Conservation (phyloP, 179 eudicot species). For the Actinidia arguta region DNA sequence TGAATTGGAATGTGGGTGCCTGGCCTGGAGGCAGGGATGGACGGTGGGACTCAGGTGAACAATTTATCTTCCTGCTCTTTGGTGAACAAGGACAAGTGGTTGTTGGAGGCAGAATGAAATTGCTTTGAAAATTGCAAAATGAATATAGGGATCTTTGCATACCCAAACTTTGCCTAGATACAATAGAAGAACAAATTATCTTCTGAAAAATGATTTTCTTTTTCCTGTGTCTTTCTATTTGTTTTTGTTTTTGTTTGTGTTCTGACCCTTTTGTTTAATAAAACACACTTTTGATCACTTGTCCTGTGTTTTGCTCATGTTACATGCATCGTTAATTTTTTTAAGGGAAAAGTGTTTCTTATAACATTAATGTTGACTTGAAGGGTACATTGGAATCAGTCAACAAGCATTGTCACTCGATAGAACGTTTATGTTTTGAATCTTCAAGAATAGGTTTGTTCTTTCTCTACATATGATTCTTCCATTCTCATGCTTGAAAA, state of each 20-base stretch:
- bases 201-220: background rate
- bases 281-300: background rate
- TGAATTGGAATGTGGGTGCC: background rate
- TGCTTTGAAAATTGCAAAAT: background rate
- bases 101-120: background rate
- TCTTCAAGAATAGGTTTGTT: conserved; percentile 43
- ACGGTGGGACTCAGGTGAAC: background rate
- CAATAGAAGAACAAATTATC: background rate
- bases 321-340: background rate
- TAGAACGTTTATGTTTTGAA: conserved; percentile 49
- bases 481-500: background rate
- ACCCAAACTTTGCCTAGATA: background rate
- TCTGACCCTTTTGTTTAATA: background rate
- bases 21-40: background rate
- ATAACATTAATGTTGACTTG: conserved; percentile 46
- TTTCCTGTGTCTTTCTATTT: background rate
- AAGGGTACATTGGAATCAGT: conserved; percentile 50
- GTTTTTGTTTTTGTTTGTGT: conserved; percentile 7
- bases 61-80: background rate
- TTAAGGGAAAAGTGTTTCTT: conserved; percentile 5
- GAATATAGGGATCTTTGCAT: background rate
- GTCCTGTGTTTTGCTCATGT: background rate
- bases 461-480: background rate
- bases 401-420: conserved; percentile 40
- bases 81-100: conserved; percentile 7